These are phyloP conservation scores for Allium cepa DNA, from an alignment of 106 monocot genomes.

Conservation along the genomic window DNA sequence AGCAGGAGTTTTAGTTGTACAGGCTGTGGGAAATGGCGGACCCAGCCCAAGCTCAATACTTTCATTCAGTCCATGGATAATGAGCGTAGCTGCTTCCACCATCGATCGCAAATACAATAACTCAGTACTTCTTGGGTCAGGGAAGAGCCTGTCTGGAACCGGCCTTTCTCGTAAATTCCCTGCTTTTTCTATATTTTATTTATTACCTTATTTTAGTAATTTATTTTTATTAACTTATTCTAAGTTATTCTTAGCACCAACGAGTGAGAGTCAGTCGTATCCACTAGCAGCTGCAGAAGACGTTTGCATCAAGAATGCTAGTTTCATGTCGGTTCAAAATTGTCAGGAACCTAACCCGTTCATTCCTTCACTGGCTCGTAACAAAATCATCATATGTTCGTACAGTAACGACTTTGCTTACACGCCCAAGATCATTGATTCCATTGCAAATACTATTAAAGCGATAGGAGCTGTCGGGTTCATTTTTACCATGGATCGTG, in stretches of 20 bases:
- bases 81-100: conserved; percentile 62
- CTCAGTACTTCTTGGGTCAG: conserved; percentile 39
- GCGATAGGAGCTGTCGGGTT: conserved; percentile 56
- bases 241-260: conserved; percentile 24
- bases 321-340: conserved; percentile 4
- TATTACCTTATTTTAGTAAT: too few species aligned
- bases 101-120: conserved; percentile 69
- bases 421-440: conserved; percentile 15
- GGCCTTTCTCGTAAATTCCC: conserved; percentile 43
- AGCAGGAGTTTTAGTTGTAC: conserved; percentile 65
- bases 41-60: conserved; percentile 42
- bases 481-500: conserved; percentile 36
- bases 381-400: conserved; percentile 69
- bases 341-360: conserved; percentile 40
- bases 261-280: conserved; percentile 18
- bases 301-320: conserved; percentile 27
- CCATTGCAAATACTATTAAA: conserved; percentile 24
- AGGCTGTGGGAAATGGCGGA: conserved; percentile 72
- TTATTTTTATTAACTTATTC: too few species aligned
- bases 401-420: conserved; percentile 19
- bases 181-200: not conserved
- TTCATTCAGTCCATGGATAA: conserved; percentile 87
- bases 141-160: conserved; percentile 23
- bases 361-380: conserved; percentile 26
- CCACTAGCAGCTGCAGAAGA: conserved; percentile 54